Evolutionary conservation across 345 rosid genomes (phyloP), one percentile per base, ranked within the genome.

Genomic region (Heritiera littoralis): DNA sequence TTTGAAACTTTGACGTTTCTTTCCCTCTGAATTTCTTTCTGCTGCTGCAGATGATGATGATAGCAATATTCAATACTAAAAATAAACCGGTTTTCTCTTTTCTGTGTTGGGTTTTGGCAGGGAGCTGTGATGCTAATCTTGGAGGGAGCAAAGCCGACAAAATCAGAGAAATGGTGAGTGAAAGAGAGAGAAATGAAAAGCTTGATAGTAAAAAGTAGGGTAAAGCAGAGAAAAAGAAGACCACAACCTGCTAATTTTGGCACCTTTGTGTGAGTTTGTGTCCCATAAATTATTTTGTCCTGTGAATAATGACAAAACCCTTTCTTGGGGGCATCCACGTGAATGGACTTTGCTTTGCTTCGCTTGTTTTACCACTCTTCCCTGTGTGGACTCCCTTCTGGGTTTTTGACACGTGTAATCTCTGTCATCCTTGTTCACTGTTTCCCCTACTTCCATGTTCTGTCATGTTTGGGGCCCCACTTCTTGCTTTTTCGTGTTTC

Each of bases 121-220:
- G 30, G 17, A 7, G 18, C 45, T 59, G 60, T 56, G 74, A 66
- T 79, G 74, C 68, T 65, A 78, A 56, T 46, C 6, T 46, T 82
- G 83, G 81, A 78, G 72, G 83, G 80, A 75, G 78, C 78, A 75
- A 78, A 82, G 82, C 85, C 83, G 84, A 85, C 84, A 85, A 75
- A 40, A 78, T 18, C 28, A 40, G 72, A 76, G 46, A 17, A 32
- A 72, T 45, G 23, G 45, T 8, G 23, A 28, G 28, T 8, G 23
- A 28, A 14, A 15, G 58, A 70, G 12, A 70, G 12, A 20, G 6
- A 28, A 58, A 1, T 8, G n/a, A 9, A 49, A 2, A 7, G 74
- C 6, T 23, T 1, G 14, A 35, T 35, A 32, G 41, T 3, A 14
- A 35, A 10, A 64, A 13, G 5, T 6, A 58, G 30, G 30, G 3